These are phyloP conservation scores for Mycena rebaudengoi DNA, from an alignment of 768 basidiomycete species.

Conservation along the genomic window DNA sequence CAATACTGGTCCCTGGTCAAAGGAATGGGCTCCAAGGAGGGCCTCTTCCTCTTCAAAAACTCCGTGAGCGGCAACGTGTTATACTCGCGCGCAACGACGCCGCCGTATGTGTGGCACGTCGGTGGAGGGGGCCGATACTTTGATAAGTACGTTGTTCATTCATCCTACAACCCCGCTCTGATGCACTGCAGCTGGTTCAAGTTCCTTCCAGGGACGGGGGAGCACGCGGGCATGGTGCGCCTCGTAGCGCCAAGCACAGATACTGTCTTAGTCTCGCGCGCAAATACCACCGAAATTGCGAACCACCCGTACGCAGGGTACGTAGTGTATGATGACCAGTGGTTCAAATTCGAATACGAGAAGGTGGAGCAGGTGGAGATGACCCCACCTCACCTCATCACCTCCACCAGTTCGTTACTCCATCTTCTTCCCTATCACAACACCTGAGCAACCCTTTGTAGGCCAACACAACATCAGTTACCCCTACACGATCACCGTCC, in stretches of 20 bases:
- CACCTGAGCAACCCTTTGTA: slow-evolving; percentile 5
- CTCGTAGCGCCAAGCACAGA: neutral
- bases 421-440: slow-evolving; percentile 3
- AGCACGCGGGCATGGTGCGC: neutral
- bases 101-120: neutral
- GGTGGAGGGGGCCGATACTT: neutral
- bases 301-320: no score
- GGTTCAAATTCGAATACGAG: no score
- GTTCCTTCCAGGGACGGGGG: neutral
- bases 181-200: neutral
- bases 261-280: neutral
- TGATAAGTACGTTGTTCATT: neutral
- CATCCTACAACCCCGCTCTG: neutral
- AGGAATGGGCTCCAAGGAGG: neutral
- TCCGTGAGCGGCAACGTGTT: neutral
- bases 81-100: neutral
- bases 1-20: neutral
- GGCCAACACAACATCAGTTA: neutral
- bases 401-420: slow-evolving; percentile 6
- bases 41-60: neutral
- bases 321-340: no score
- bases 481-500: slow-evolving; percentile 9
- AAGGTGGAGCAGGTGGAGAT: no score
- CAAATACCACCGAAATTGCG: neutral
- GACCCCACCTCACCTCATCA: slow-evolving; percentile 4